A percentile compares a stretch with the other conserved stretches of the same genome.
Evolutionary conservation across 768 basidiomycete species (phyloP).

Genomic region (Leccinum longicurvipes): DNA sequence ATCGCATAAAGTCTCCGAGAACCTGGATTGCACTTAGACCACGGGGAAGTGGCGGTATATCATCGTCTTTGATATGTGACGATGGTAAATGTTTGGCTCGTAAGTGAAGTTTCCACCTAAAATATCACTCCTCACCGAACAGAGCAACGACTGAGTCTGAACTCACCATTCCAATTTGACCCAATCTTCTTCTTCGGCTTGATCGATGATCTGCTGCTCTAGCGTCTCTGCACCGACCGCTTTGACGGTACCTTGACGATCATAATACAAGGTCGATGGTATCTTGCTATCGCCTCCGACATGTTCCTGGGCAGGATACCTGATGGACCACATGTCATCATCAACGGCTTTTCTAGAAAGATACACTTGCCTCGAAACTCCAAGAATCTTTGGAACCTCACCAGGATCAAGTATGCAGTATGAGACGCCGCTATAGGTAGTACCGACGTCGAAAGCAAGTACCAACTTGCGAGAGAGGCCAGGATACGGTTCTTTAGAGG

Average conservation of each 20-base stretch:
- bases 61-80: conserved; percentile 20
- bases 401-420: conserved; percentile 37
- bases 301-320: conserved; percentile 47
- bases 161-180: conserved; percentile 40
- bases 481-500: conserved; percentile 29
- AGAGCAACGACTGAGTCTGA: neutral
- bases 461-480: conserved; percentile 41
- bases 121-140: neutral
- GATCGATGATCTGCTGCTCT: conserved; percentile 32
- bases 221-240: conserved; percentile 45
- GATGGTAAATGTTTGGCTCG: conserved; percentile 24
- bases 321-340: conserved; percentile 10
- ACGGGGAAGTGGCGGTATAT: conserved; percentile 24
- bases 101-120: conserved; percentile 37
- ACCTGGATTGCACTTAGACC: conserved; percentile 19
- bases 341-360: neutral
- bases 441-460: conserved; percentile 30
- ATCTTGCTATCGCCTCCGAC: conserved; percentile 48
- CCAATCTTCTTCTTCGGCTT: conserved; percentile 37
- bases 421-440: conserved; percentile 34
- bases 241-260: conserved; percentile 34
- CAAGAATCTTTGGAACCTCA: conserved; percentile 27
- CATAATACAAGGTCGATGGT: conserved; percentile 48
- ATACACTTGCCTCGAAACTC: conserved; percentile 24
- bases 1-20: conserved; percentile 26